These are phyloP conservation scores for Lactifluus piperatus DNA, from an alignment of 768 basidiomycete species.

Conservation along the genomic window DNA sequence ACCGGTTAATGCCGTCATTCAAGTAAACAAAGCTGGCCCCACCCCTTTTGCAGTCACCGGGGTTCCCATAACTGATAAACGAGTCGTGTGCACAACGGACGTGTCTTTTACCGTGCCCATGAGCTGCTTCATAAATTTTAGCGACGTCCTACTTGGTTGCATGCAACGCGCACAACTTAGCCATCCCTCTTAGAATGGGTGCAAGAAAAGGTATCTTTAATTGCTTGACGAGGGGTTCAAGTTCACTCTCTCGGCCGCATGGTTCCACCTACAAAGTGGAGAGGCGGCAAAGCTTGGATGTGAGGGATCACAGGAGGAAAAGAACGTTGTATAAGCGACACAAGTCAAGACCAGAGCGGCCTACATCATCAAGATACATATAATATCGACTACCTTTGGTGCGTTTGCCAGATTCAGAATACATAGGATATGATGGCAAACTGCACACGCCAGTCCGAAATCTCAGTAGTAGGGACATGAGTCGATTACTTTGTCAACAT, in stretches of 20 bases:
- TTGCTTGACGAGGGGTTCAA: background rate
- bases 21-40: no score
- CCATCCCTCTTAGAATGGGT: background rate
- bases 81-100: no score
- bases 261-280: background rate
- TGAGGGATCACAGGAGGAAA: background rate
- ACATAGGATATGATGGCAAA: background rate
- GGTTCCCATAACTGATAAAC: no score
- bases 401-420: background rate
- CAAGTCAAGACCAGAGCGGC: background rate
- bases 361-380: slow-evolving; percentile 16
- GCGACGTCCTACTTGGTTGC: no score
- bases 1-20: no score
- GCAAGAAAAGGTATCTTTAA: no score
- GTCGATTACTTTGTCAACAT: slow-evolving; percentile 58
- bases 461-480: background rate
- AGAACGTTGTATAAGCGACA: background rate
- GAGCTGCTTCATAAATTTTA: no score
- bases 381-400: slow-evolving; percentile 7
- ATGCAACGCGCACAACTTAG: no score
- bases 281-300: background rate
- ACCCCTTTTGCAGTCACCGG: no score
- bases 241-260: background rate
- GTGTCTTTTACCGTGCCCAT: no score
- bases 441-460: background rate